Conservation (phyloP, 345 rosid species). For the Pelargonium nanum region DNA sequence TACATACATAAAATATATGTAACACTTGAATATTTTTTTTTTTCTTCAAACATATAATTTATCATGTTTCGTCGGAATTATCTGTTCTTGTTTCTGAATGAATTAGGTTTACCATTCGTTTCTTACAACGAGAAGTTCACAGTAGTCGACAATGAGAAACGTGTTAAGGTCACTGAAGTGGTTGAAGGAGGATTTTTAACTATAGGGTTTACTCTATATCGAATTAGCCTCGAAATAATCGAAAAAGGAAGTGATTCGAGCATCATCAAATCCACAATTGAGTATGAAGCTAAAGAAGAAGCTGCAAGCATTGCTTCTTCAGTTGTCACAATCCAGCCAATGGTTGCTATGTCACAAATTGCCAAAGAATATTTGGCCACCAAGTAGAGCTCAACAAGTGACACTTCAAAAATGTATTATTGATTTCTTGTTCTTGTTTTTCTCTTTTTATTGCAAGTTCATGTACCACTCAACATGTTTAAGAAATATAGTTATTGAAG, state of each 20-base stretch:
- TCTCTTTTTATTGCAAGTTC: too few relatives aligned
- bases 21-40: background rate
- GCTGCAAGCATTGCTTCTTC: background rate
- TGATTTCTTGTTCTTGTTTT: too few relatives aligned
- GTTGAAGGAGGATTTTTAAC: background rate
- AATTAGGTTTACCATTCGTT: background rate
- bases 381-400: too few relatives aligned
- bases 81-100: too few relatives aligned
- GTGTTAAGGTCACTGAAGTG: background rate
- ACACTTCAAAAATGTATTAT: too few relatives aligned
- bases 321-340: background rate
- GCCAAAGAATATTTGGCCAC: background rate
- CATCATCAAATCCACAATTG: slow-evolving; percentile 1
- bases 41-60: too few relatives aligned
- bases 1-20: background rate
- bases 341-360: background rate
- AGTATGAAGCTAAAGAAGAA: slow-evolving; percentile 1
- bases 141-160: background rate
- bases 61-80: too few relatives aligned
- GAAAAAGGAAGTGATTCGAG: background rate
- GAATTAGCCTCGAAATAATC: background rate
- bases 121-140: background rate
- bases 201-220: background rate
- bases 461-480: too few relatives aligned
- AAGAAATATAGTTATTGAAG: too few relatives aligned